Evolutionary conservation across 1,284 basidiomycete genomes (phyloP), one percentile per base, ranked within the genome.

Genomic region (Irpex rosettiformis): DNA sequence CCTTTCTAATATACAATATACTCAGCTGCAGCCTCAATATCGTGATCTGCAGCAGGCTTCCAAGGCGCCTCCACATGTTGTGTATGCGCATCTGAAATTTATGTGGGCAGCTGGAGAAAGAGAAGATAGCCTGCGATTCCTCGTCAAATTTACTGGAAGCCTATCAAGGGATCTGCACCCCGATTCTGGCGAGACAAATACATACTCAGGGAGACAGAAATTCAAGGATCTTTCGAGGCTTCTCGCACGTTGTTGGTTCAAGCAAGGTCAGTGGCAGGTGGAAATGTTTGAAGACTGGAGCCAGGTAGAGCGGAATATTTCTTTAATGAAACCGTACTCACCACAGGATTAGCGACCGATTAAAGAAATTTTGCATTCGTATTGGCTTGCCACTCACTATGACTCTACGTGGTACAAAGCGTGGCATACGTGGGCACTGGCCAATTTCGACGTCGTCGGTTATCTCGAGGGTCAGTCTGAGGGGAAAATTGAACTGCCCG

Each of bases 361-460:
- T 28, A 83, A 87, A 47, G 88, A 90, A 45, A 94, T 97, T 58
- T 75, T 98, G 8, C 83, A 89, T 63, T 89, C 93, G 27, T 99
- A 97, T 74, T 81, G 85, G 56, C 79, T 91, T 37, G 93, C 97
- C 0, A 98, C 96, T 2, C 90, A 94, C 69, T 93, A 94, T 62
- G 97, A 99, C 72, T 85, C 90, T 4, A 82, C 82, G 37, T 99
- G 96, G 96, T 98, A 98, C 76, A 98, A 98, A 74, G 97, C 96
- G 16, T 98, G 96, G 96, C 96, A 99, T 72, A 96, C 94, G 0
- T 99, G 96, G 95, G 96, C 97, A 4, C 77, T 99, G 59, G 91
- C 95, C 10, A 98, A 98, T 72, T 97, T 97, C 65, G 94, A 98
- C 64, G 93, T 98, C 61, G 90, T 99, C 59, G 82, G 83, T n/a